These are phyloP conservation scores for Pseudogymnoascus sp. DNA, from an alignment of 2,329 filamentous ascomycete genomes.

Conservation along the genomic window DNA sequence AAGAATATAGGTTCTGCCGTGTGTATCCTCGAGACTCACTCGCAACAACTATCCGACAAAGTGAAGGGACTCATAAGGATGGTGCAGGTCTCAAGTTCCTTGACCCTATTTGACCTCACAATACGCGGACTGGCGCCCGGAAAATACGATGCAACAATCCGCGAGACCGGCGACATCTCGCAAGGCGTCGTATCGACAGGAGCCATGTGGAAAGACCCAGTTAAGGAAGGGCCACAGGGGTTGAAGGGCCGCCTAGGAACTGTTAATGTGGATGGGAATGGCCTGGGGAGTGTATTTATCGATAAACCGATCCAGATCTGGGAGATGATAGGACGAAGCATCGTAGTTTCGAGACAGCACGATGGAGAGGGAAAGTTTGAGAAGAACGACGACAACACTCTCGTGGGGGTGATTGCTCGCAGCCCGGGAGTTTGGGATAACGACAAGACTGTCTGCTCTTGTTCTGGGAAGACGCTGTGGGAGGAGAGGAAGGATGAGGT, in stretches of 20 bases:
- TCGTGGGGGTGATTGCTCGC: conserved; percentile 88
- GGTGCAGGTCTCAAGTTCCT: conserved; percentile 74
- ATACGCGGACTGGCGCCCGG: conserved; percentile 74
- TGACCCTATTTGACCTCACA: conserved; percentile 81
- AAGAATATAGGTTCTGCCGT: conserved; percentile 61
- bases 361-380: conserved; percentile 50
- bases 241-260: conserved; percentile 60
- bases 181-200: conserved; percentile 75
- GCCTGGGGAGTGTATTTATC: conserved; percentile 70
- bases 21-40: conserved; percentile 87
- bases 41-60: conserved; percentile 48
- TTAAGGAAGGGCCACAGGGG: conserved; percentile 31
- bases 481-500: conserved; percentile 90
- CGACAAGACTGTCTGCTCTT: conserved; percentile 96
- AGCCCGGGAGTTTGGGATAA: conserved; percentile 99
- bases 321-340: conserved; percentile 91
- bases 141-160: conserved; percentile 73
- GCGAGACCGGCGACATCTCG: conserved; percentile 80
- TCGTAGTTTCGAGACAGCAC: conserved; percentile 67
- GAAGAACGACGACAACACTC: conserved; percentile 71
- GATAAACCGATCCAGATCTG: conserved; percentile 80
- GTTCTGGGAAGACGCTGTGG: conserved; percentile 96
- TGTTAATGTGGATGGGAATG: conserved; percentile 65
- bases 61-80: conserved; percentile 85
- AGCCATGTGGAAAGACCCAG: conserved; percentile 58